These are phyloP conservation scores for Penicillium daleae DNA, from an alignment of 495 filamentous ascomycete genomes.

Conservation along the genomic window DNA sequence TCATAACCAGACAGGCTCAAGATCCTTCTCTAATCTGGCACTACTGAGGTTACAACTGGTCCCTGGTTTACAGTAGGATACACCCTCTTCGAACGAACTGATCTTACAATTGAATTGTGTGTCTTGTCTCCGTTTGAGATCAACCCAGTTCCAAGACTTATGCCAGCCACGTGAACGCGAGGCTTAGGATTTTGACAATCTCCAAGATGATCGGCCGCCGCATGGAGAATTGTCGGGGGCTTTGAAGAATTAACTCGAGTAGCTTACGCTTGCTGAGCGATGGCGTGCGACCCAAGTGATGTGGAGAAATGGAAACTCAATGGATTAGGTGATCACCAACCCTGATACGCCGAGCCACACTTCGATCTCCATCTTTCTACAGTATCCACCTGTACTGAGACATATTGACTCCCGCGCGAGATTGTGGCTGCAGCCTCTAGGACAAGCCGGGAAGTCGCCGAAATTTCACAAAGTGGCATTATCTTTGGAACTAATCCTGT, in stretches of 20 bases:
- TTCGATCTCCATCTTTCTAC: constrained; percentile 1
- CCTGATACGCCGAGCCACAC: constrained; percentile 25
- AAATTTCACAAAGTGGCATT: neutral
- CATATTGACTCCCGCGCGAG: neutral
- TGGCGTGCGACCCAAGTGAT: constrained; percentile 1
- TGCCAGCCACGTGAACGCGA: constrained; percentile 25
- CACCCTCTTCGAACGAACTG: neutral
- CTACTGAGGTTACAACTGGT: neutral
- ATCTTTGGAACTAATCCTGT: neutral
- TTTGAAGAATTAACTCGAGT: neutral
- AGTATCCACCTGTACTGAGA: constrained; percentile 1
- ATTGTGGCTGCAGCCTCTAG: constrained; percentile 12
- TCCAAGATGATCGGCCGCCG: constrained; percentile 14
- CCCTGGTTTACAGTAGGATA: neutral
- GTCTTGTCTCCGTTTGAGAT: neutral
- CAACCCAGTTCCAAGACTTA: constrained; percentile 7
- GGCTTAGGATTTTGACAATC: constrained; percentile 6
- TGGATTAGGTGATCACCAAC: neutral
- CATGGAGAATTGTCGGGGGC: constrained; percentile 25
- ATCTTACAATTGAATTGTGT: neutral
- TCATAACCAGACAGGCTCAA: neutral
- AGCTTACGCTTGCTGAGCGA: neutral
- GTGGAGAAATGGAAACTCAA: neutral
- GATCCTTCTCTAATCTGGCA: neutral
- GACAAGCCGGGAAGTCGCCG: neutral